phyloP scores from a whole-genome alignment of 305 asterid species.

The Vinca major region DNA sequence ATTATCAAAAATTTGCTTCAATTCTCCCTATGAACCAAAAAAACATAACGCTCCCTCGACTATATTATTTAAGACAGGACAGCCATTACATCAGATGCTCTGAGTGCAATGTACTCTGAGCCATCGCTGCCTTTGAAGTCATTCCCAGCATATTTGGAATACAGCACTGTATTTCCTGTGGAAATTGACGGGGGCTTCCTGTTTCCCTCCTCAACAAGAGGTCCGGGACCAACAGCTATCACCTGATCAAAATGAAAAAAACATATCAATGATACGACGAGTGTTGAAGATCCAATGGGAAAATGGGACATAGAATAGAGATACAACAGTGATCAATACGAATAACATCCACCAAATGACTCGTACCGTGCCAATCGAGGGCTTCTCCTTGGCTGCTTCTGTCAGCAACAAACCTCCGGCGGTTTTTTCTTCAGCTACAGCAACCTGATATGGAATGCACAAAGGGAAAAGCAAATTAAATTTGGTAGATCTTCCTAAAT shows the following conservation, averaged over 20 bases:
- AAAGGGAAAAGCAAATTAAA: neutral
- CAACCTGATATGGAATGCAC: conserved; percentile 39
- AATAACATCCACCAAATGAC: neutral
- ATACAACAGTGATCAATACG: neutral
- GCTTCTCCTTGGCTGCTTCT: conserved; percentile 77
- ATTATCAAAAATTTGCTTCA: conserved; percentile 8
- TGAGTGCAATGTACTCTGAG: conserved; percentile 54
- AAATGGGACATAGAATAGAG: neutral
- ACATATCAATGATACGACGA: neutral
- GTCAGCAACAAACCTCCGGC: conserved; percentile 81
- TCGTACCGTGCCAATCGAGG: conserved; percentile 79
- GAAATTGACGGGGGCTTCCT: conserved; percentile 45
- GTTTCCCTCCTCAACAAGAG: conserved; percentile 67
- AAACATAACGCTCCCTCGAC: neutral
- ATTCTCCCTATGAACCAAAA: conserved; percentile 5
- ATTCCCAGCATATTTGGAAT: conserved; percentile 74
- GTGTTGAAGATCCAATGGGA: neutral
- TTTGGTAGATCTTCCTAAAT: neutral
- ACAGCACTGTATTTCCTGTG: conserved; percentile 36
- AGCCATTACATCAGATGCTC: conserved; percentile 80
- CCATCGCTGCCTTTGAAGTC: conserved; percentile 85
- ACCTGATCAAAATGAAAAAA: conserved; percentile 22
- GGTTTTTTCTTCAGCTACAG: conserved; percentile 69
- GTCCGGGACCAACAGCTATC: conserved; percentile 84
- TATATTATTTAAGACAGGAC: conserved; percentile 45